Evolutionary conservation across 139 green algal species (phyloP).

Genomic region (Micractinium conductrix): DNA sequence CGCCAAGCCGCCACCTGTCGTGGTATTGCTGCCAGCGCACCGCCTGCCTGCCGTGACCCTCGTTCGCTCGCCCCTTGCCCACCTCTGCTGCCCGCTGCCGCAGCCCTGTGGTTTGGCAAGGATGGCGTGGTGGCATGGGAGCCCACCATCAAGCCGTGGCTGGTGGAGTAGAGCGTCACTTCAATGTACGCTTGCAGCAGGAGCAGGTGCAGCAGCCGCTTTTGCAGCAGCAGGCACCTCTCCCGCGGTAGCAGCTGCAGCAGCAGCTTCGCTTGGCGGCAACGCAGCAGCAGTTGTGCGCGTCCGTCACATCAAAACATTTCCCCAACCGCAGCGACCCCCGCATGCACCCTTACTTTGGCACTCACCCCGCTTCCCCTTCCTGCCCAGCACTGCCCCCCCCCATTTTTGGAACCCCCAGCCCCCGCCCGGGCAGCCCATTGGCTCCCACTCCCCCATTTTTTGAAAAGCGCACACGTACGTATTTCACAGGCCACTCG

Average conservation of each 20-base stretch:
- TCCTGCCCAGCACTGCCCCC: not conserved
- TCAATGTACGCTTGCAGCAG: too few species aligned
- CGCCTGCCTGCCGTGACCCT: not conserved
- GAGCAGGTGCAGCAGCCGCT: too few species aligned
- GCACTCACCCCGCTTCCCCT: not conserved
- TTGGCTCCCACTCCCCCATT: not conserved
- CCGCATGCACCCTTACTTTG: not conserved
- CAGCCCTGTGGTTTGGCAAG: constrained; percentile 87
- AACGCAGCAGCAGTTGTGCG: too few species aligned
- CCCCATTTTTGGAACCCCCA: constrained; percentile 8
- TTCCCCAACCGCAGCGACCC: too few species aligned
- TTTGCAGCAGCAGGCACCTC: too few species aligned
- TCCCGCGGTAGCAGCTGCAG: too few species aligned
- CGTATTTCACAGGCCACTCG: not conserved
- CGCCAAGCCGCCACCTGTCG: too few species aligned
- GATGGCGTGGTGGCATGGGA: constrained; percentile 70
- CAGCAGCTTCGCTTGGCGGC: too few species aligned
- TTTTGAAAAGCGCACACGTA: not conserved
- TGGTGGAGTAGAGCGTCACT: constrained; percentile 31
- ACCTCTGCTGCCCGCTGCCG: constrained; percentile 3
- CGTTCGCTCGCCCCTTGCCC: not conserved
- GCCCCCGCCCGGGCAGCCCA: not conserved
- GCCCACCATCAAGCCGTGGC: constrained; percentile 73
- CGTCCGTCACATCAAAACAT: too few species aligned
- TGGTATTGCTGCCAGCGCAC: not conserved